phyloP scores from a whole-genome alignment of 805 yeast species.

The Candida easanensis region DNA sequence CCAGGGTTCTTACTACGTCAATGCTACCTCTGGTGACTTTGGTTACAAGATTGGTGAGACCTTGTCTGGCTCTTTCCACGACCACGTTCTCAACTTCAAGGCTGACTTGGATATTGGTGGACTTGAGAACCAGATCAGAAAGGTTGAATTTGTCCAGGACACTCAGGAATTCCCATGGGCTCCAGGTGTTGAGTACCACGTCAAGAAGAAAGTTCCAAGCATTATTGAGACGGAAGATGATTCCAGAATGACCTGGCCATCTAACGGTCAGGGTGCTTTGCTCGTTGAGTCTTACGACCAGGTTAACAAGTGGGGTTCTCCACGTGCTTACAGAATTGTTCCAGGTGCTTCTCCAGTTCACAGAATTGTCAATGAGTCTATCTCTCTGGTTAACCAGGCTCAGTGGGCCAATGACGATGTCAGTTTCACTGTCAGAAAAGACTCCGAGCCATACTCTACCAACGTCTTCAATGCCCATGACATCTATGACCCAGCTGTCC shows the following conservation, averaged over 20 bases:
- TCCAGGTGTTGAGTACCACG: slow-evolving; percentile 21
- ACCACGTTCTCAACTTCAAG: slow-evolving; percentile 28
- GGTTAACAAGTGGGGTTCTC: slow-evolving; percentile 28
- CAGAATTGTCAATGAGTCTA: slow-evolving; percentile 20
- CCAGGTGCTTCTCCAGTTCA: slow-evolving; percentile 23
- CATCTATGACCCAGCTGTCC: slow-evolving; percentile 23
- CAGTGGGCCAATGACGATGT: slow-evolving; percentile 26
- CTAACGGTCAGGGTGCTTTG: slow-evolving; percentile 24
- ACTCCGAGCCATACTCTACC: slow-evolving; percentile 26
- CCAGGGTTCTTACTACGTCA: slow-evolving; percentile 29
- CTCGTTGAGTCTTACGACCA: slow-evolving; percentile 26
- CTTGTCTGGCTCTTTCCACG: slow-evolving; percentile 31
- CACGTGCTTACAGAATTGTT: slow-evolving; percentile 28
- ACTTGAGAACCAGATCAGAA: slow-evolving; percentile 21
- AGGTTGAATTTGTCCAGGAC: slow-evolving; percentile 16
- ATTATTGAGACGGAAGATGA: slow-evolving; percentile 23
- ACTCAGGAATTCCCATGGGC: slow-evolving; percentile 28
- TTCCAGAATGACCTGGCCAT: slow-evolving; percentile 21
- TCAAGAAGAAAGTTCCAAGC: slow-evolving; percentile 15
- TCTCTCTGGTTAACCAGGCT: slow-evolving; percentile 20
- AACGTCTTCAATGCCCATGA: slow-evolving; percentile 25
- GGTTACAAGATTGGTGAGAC: slow-evolving; percentile 26
- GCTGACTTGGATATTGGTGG: slow-evolving; percentile 31
- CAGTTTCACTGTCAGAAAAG: slow-evolving; percentile 25
- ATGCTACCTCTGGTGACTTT: slow-evolving; percentile 16